Conservation (phyloP, 108 stramenopile genomes). For the Pseudonitzschia multistriata region DNA sequence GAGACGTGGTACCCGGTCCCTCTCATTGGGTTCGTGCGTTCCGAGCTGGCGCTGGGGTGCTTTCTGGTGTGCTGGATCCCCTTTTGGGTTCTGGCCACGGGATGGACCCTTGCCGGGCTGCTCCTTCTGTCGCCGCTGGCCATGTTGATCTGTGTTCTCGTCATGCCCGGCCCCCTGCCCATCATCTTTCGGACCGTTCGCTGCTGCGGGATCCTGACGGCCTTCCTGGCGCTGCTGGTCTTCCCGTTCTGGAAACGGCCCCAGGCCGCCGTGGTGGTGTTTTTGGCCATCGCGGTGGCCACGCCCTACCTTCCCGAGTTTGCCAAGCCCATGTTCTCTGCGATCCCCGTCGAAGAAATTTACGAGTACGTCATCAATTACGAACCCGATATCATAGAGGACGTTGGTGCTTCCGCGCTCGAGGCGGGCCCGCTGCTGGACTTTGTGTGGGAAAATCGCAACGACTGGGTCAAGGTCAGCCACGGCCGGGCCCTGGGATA, state of each 20-base stretch:
- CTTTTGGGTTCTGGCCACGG: background rate
- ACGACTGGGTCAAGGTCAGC: constrained; percentile 11
- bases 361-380: background rate
- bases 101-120: background rate
- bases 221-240: background rate
- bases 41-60: constrained; percentile 4
- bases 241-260: constrained; percentile 1
- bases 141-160: background rate
- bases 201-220: constrained; percentile 1
- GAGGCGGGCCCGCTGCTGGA: constrained; percentile 12
- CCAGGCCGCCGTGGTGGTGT: constrained; percentile 1
- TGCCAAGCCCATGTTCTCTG: background rate
- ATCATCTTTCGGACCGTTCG: background rate
- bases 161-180: constrained; percentile 8
- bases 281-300: background rate
- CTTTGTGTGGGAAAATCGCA: constrained; percentile 15
- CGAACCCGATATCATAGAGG: constrained; percentile 3
- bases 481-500: constrained; percentile 8
- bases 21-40: constrained; percentile 3
- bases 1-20: constrained; percentile 14
- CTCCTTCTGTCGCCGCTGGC: background rate
- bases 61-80: background rate
- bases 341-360: background rate
- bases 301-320: background rate
- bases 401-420: background rate